phyloP scores from a whole-genome alignment of 2,329 filamentous ascomycete genomes.

The Diaporthe aspalathi region DNA sequence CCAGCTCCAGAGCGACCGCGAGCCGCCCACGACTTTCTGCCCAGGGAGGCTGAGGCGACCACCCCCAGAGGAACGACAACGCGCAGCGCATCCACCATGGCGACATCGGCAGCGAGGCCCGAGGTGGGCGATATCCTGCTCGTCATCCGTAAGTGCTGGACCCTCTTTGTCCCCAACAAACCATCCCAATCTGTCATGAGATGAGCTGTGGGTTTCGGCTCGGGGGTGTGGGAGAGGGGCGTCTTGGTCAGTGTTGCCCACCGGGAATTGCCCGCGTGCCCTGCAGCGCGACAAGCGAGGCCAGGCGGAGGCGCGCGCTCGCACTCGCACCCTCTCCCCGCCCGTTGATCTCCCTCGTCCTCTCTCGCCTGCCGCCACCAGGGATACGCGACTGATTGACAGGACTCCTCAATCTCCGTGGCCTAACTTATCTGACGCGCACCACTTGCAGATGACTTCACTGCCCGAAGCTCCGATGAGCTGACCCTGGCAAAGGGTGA shows the following conservation, averaged over 20 bases:
- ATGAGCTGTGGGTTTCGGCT: slow-evolving; percentile 40
- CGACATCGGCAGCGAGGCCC: slow-evolving; percentile 57
- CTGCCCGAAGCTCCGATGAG: slow-evolving; percentile 92
- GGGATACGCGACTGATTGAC: slow-evolving; percentile 35
- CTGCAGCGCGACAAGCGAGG: slow-evolving; percentile 12
- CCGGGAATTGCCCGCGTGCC: slow-evolving; percentile 35
- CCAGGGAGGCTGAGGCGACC: slow-evolving; percentile 10
- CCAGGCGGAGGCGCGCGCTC: slow-evolving; percentile 22
- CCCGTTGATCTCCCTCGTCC: slow-evolving; percentile 27
- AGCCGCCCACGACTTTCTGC: slow-evolving; percentile 56
- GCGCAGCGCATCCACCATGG: slow-evolving; percentile 41
- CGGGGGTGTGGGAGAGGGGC: slow-evolving; percentile 21
- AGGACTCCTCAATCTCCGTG: slow-evolving; percentile 22
- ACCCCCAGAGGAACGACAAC: slow-evolving; percentile 36
- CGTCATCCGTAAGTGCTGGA: slow-evolving; percentile 73
- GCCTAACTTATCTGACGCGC: slow-evolving; percentile 34
- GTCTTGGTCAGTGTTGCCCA: slow-evolving; percentile 27
- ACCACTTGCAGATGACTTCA: slow-evolving; percentile 80
- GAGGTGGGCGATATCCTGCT: slow-evolving; percentile 75
- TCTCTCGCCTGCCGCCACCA: slow-evolving; percentile 8
- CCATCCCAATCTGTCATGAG: slow-evolving; percentile 36
- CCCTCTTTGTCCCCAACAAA: slow-evolving; percentile 20
- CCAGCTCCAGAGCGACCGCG: slow-evolving; percentile 23
- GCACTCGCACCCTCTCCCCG: background rate
- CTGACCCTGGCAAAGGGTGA: slow-evolving; percentile 88